Base-by-base conservation (phyloP, 345 rosid species). In the Passiflora organensis region DNA sequence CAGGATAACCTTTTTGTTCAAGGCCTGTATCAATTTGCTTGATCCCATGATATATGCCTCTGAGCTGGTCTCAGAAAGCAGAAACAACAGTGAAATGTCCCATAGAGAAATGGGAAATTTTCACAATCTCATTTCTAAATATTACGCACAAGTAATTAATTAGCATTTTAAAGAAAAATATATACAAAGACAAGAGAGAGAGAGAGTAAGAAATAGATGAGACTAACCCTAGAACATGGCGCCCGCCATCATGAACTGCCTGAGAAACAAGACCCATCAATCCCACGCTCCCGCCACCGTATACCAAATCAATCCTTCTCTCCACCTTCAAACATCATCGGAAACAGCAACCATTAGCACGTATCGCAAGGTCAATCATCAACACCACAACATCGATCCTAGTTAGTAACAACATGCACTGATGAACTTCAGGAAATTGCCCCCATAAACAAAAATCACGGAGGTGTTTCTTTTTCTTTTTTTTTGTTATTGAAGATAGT, bases 231-330 rank as follows among this genome's bases (percentile, higher is more conserved):
- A 90, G 73, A 76, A 90, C 97, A 80, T 87, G 97, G 70, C 97
- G 96, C 67, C 96, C 97, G 55, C 94, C 97, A 87, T 83, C 87
- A 87, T 85, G 94, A 81, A 87, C 97, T 38, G 89, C 96, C 65
- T 90, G 97, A 76, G 97, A 90, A 71, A 90, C 91, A 58, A 90
- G 91, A 70, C 96, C 97, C 97, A 90, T 90, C 70, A 90, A 79
- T 46, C 97, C 97, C 80, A 87, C 86, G 87, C 96, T 87, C 48
- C 97, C 94, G 54, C 97, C 97, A 69, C 97, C 97, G 63, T 87
- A 90, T 46, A 90, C 96, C 84, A 90, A 75, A 76, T 90, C 96
- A 83, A 87, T 87, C 73, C 83, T 83, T 72, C 79, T 83, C 66
- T 87, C 95, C 81, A 90, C 97, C 97, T 89, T 63, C 60, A 19